Base-by-base conservation (phyloP, 2,329 filamentous ascomycete genomes). In the Fusarium sulawesiense region DNA sequence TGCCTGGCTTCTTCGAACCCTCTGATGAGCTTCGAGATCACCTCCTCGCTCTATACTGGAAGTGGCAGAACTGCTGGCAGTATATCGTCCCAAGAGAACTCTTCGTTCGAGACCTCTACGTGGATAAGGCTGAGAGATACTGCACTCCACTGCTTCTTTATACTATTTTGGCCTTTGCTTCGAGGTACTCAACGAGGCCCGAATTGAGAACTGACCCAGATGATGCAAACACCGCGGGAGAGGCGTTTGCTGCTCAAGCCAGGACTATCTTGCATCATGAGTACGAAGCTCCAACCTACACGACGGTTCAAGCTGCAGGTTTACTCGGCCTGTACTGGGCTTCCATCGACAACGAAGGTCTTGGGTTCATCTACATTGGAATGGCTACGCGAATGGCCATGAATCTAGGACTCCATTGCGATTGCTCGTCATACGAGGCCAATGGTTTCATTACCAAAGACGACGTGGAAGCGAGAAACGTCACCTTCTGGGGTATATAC, bases 1-100 rank as follows among this genome's bases (percentile, higher is more conserved):
- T 59, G 44, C 55, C 58, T 1, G 37, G 37, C 2, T 41, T 61
- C 6, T 34, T 50, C n/a, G 34, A 40, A 2, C 44, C 58, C 6
- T 59, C 58, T 1, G 58, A 61, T 12, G 55, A 61, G 16, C 37
- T 61, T 3, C 58, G 58, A 6, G 58, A 61, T 3, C 44, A 61
- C 3, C 7, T 61, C 3, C 37, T 61, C 1, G 18, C 40, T 16
- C 16, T 61, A 1, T 61, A 42, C 6, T 61, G 58, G 58, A 27
- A 45, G 16, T 61, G 55, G 58, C 58, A 61, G 5, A 61, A 61
- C 18, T 61, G 16, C 13, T 61, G 58, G 58, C 58, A 61, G 23
- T 50, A 25, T 7, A 59, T 61, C 12, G 58, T 61, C 2, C 58
- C 54, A 3, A 50, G 58, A 37, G 58, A 61, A 11, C 21, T 60